Base-by-base conservation (phyloP, 768 basidiomycete species). In the Pulveroboletus frians region DNA sequence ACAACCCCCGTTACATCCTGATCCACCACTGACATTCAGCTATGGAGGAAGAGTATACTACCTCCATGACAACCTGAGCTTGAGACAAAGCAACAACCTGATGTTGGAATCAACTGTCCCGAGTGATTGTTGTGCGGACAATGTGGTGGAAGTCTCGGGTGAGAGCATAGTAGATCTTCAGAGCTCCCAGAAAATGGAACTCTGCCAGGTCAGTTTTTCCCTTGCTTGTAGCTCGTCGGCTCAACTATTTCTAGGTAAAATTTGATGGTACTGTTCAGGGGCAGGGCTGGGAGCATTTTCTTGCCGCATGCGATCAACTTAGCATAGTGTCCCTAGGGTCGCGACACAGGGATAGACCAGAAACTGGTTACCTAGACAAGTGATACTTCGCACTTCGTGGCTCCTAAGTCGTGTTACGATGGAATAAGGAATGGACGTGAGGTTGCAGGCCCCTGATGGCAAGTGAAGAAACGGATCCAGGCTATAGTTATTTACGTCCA, bases 161-260 rank as follows among this genome's bases (percentile, higher is more conserved):
- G 84, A 86, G 60, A 80, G 71, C 46, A 57, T 71, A 13, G 49
- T 77, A 11, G 83, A 85, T 56, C 63, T 79, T 18, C 83, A 82
- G 55, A 77, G 72, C 48, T 72, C 73, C 20, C 72, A 81, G 50
- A 76, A 74, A 57, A 71, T 66, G 17, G 72, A 74, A 14, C 57
- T 69, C 14, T 85, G 81, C 64, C 70, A 80, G 74, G 86, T 85
- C 61, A 47, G 71, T 55, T 37, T 26, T 21, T 20, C 9, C 4
- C 30, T 46, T 5, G 17, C 20, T 7, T 26, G n/a, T 48, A 32
- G n/a, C 29, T 18, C 21, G 38, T 49, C 42, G 21, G 37, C 54
- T 56, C 17, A 36, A 27, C 15, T 26, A 32, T 21, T 20, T 43
- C 17, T 51, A 87, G 85, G 64, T 83, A 3, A 61, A 56, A 17